Percentiles rank a stretch among this genome's conserved stretches.
phyloP scores from a whole-genome alignment of 208 protist genomes.

The Leishmania tropica region DNA sequence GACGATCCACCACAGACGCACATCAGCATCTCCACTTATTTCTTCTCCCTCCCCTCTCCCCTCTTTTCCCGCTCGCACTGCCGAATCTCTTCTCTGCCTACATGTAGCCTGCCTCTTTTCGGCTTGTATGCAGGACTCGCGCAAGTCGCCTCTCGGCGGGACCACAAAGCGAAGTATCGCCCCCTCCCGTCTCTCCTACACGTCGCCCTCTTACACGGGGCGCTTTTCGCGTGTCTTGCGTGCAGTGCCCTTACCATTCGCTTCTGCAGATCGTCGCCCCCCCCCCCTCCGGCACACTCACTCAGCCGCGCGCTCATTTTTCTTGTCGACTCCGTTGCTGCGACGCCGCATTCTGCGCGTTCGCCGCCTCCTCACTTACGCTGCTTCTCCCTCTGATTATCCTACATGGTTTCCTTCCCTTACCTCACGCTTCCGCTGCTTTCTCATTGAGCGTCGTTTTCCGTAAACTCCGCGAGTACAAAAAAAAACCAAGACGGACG shows the following conservation, averaged over 20 bases:
- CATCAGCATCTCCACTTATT: background rate
- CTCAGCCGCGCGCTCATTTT: background rate
- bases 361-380: background rate
- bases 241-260: background rate
- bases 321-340: background rate
- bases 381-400: background rate
- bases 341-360: background rate
- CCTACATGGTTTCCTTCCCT: background rate
- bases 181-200: background rate
- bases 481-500: background rate
- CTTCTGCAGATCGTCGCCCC: too few species aligned
- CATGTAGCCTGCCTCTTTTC: too few species aligned
- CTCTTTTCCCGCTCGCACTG: background rate
- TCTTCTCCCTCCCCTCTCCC: background rate
- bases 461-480: background rate
- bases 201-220: background rate
- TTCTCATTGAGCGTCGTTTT: background rate
- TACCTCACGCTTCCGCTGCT: background rate
- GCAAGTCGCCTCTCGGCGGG: background rate
- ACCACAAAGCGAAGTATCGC: background rate
- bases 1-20: background rate
- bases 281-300: background rate
- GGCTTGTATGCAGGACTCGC: background rate
- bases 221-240: background rate
- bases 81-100: background rate